Evolutionary conservation across 2,329 filamentous ascomycete species (phyloP), one percentile per base, ranked within the genome.

Genomic region (Ophiostoma montium): DNA sequence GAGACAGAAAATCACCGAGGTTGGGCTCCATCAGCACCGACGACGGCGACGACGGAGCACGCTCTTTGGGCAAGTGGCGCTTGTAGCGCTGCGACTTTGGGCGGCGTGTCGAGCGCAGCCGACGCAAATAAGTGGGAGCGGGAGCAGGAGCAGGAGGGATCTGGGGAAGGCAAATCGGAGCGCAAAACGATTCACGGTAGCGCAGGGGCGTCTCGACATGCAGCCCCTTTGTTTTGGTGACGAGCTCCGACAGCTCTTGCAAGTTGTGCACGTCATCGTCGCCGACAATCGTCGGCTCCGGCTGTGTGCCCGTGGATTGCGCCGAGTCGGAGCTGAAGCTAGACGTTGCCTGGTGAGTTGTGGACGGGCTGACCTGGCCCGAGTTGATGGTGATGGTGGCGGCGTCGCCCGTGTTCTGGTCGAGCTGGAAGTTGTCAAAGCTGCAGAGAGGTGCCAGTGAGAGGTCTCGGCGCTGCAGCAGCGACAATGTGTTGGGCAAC

Each of bases 1-100:
- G 63, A 18, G 67, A 65, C 48, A 75, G 63, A 47, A 78, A 77
- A 35, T 78, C 75, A 16, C 68, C 65, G 19, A 77, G 61, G 35
- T 68, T 69, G 6, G 74, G 74, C 55, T 77, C 74, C 42, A 64
- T 63, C 4, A 77, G 64, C 2, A 67, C 63, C 1, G 62, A 59
- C 48, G 63, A 64, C 27, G 58, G 56, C 16, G 61, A 58, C 2
- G 62, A 60, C 16, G 50, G 51, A 4, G 47, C 33, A 8, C 38
- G 36, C 42, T 52, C 50, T 6, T 23, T 43, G 8, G 54, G 51
- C 13, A 52, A 46, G 30, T 49, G 49, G 15, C 50, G 53, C 33
- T 51, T 48, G 47, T 50, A 50, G 35, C 50, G 51, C 32, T 52
- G 31, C 3, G 53, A 52, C 35, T 44, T 49, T 9, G 53, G 45